Conservation (phyloP, 2,329 filamentous ascomycete species). For the Capronia coronata region DNA sequence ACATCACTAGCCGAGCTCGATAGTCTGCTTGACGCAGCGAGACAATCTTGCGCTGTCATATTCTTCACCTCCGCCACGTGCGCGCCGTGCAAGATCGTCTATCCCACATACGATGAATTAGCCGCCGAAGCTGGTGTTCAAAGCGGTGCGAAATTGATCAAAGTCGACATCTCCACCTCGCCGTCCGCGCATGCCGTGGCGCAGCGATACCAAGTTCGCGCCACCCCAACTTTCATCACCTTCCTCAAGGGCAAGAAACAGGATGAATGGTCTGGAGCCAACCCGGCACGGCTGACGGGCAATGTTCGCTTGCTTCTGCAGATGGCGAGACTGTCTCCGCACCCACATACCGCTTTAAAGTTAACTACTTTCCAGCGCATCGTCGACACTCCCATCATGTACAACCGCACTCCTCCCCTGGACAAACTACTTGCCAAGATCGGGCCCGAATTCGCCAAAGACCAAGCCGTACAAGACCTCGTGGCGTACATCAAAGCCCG, state of each 20-base stretch:
- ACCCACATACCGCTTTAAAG: constrained; percentile 66
- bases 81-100: constrained; percentile 73
- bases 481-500: constrained; percentile 65
- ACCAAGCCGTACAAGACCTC: constrained; percentile 57
- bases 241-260: constrained; percentile 70
- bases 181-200: constrained; percentile 56
- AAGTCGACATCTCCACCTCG: constrained; percentile 63
- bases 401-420: constrained; percentile 71
- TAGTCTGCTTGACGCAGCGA: constrained; percentile 52
- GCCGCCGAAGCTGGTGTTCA: constrained; percentile 59
- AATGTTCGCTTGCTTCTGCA: constrained; percentile 69
- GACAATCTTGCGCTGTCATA: constrained; percentile 65
- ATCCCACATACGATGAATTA: constrained; percentile 73
- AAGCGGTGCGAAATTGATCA: constrained; percentile 59
- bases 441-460: constrained; percentile 50
- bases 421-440: constrained; percentile 77
- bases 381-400: constrained; percentile 63
- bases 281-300: constrained; percentile 58
- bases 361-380: constrained; percentile 63
- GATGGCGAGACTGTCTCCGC: constrained; percentile 62
- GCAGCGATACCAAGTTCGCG: constrained; percentile 59
- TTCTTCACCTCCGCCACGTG: constrained; percentile 93
- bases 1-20: constrained; percentile 56
- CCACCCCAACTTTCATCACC: constrained; percentile 84
- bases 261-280: constrained; percentile 74